Evolutionary conservation across 257 asterid species (phyloP).

Genomic region (Fraxinus cuspidata): DNA sequence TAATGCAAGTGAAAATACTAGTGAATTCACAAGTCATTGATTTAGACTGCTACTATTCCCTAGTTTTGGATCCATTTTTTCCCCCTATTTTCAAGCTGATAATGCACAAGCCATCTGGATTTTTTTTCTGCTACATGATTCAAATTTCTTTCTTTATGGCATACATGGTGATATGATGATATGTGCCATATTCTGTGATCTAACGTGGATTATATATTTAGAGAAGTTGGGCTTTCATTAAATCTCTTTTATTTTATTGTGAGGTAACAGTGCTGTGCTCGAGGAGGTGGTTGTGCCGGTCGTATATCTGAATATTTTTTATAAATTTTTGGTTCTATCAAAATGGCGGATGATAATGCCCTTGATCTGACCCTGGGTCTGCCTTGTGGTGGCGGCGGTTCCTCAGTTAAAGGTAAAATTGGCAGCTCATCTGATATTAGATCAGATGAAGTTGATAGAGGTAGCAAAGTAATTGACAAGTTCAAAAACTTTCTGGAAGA

Average conservation of each 20-base stretch:
- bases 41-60: background rate
- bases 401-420: slow-evolving; percentile 55
- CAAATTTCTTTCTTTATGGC: background rate
- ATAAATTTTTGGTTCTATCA: slow-evolving; percentile 9
- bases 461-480: slow-evolving; percentile 75
- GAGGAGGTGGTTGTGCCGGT: slow-evolving; percentile 18
- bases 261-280: slow-evolving; percentile 16
- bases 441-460: slow-evolving; percentile 74
- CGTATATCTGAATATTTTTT: slow-evolving; percentile 12
- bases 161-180: background rate
- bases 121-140: background rate
- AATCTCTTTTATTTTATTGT: slow-evolving; percentile 14
- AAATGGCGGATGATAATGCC: slow-evolving; percentile 78
- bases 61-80: background rate
- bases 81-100: background rate
- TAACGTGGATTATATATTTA: slow-evolving; percentile 9
- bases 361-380: slow-evolving; percentile 82
- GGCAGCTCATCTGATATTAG: slow-evolving; percentile 64
- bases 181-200: background rate
- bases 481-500: slow-evolving; percentile 93
- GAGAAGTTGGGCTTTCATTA: background rate
- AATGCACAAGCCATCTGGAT: background rate
- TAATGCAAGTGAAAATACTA: background rate
- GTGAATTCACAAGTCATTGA: background rate
- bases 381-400: slow-evolving; percentile 69